Percentiles rank a stretch among this genome's conserved stretches.
Evolutionary conservation across 2,329 filamentous ascomycete genomes (phyloP).

Genomic region (Paracoccidioides lutzii): DNA sequence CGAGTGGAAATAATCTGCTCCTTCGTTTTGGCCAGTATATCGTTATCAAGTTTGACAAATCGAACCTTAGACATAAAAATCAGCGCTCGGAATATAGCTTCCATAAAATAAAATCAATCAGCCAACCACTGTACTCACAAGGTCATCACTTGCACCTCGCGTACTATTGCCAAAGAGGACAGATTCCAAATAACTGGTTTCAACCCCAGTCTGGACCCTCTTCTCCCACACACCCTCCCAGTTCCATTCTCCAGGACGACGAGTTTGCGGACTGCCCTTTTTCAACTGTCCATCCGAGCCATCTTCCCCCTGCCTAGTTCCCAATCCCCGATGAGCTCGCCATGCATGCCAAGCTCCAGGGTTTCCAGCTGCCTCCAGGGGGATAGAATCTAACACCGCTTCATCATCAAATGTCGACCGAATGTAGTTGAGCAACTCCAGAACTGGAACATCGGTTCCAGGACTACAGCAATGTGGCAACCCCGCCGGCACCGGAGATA

Average conservation of each 20-base stretch:
- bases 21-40: conserved; percentile 22
- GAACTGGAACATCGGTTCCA: conserved; percentile 38
- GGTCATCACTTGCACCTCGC: conserved; percentile 48
- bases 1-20: conserved; percentile 23
- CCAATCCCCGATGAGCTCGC: conserved; percentile 52
- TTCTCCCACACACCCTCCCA: conserved; percentile 97
- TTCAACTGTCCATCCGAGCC: conserved; percentile 20
- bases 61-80: conserved; percentile 22
- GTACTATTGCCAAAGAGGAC: conserved; percentile 59
- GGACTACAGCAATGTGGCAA: conserved; percentile 5
- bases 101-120: background rate
- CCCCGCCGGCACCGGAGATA: conserved; percentile 9
- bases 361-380: conserved; percentile 73
- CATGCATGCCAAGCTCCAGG: conserved; percentile 90
- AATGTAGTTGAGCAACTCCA: conserved; percentile 67
- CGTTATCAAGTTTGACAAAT: conserved; percentile 26
- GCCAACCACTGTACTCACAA: conserved; percentile 42
- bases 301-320: conserved; percentile 12
- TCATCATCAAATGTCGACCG: conserved; percentile 70
- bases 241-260: conserved; percentile 77
- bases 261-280: conserved; percentile 33
- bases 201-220: conserved; percentile 66
- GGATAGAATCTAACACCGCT: conserved; percentile 61
- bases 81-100: background rate
- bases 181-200: conserved; percentile 63